Evolutionary conservation across 129 eudicot genomes (phyloP).

Genomic region (Heracleum sosnowskyi): DNA sequence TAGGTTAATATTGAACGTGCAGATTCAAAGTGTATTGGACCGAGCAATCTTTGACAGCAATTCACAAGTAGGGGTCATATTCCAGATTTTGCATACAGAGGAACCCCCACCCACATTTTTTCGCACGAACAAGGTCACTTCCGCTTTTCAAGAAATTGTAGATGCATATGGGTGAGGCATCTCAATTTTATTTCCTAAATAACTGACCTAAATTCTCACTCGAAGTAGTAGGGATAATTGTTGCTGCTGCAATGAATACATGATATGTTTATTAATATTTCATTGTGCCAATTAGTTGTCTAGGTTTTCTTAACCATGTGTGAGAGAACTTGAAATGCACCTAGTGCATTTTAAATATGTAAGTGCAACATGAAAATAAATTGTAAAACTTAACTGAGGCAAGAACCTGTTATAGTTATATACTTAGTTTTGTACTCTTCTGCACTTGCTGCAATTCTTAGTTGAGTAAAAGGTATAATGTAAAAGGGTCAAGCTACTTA

Average conservation of each 20-base stretch:
- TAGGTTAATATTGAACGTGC: constrained; percentile 13
- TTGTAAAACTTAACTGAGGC: background rate
- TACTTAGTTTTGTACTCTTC: background rate
- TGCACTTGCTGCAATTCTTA: background rate
- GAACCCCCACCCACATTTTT: constrained; percentile 85
- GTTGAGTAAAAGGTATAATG: background rate
- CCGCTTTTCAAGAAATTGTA: constrained; percentile 83
- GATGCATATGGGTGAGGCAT: constrained; percentile 82
- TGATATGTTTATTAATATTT: background rate
- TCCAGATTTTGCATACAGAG: constrained; percentile 60
- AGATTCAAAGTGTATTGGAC: constrained; percentile 57
- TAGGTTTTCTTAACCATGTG: background rate
- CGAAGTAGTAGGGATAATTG: background rate
- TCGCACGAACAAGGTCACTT: constrained; percentile 69
- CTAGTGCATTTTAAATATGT: background rate
- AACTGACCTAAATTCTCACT: background rate
- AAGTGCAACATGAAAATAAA: background rate
- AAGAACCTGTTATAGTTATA: background rate
- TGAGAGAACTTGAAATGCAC: background rate
- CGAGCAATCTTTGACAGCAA: constrained; percentile 60
- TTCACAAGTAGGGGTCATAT: constrained; percentile 82
- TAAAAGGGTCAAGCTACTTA: background rate
- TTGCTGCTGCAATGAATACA: background rate
- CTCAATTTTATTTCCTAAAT: background rate
- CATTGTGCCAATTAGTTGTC: background rate